Base-by-base conservation (phyloP, 2,329 filamentous ascomycete genomes). In the Venturiaceae sp. region DNA sequence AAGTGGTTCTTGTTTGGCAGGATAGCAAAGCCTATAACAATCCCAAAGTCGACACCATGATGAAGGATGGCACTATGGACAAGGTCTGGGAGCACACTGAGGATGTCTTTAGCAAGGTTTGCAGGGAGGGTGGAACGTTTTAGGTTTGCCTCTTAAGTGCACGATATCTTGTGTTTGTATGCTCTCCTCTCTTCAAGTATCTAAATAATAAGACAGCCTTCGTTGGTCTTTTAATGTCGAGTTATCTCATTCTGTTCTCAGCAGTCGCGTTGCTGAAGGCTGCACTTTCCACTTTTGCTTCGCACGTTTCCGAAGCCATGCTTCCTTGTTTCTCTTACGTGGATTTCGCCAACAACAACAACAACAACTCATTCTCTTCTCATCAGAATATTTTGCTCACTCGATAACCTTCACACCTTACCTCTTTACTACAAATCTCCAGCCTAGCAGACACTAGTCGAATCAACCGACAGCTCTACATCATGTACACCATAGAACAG, bases 71-170 rank as follows among this genome's bases (percentile, higher is more conserved):
- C 3, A 63, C 63, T 9, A 63, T 63, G 52, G 58, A 66, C 54
- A 66, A 65, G 64, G 63, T 71, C n/a, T 69, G 65, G 67, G 50
- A 57, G 21, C 68, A 70, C 62, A 68, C 67, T 1, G 61, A 67
- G 53, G 67, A 70, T 21, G 68, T 70, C 3, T 69, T 68, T 55
- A 60, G 52, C 59, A 67, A 65, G 60, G 64, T 71, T 28, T 37
- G 28, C 19, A 47, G 39, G 11, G 32, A 53, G 19, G 52, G 52
- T n/a, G 52, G 32, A 5, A 53, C 33, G 21, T 53, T 19, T 36
- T 50, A 50, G 5, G 6, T 8, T 30, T 50, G 44, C 11, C 3
- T 2, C 30, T 7, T 50, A 11, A 37, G n/a, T 53, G 52, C 52
- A 3, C 14, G n/a, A 53, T 21, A 28, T 7, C 32, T 30, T n/a